Base-by-base conservation (phyloP, 495 filamentous ascomycete species). In the Sordaria brevicollis region DNA sequence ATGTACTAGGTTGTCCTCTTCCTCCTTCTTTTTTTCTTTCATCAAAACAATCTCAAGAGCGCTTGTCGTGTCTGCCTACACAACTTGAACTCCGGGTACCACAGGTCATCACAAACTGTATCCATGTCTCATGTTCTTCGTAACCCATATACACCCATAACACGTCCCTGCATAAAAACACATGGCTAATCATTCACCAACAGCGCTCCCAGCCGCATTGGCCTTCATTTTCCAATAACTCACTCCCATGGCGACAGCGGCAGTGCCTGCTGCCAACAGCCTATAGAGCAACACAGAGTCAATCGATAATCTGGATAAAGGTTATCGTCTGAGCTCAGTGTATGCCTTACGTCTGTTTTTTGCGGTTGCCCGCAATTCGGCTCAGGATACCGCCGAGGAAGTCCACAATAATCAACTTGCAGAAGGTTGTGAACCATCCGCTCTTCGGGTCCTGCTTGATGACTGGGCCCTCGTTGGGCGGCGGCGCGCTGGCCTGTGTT, bases 331-430 rank as follows among this genome's bases (percentile, higher is more conserved):
- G 49, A 62, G 49, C 49, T 39, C 37, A 36, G 39, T 43, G 67
- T 68, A 66, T 33, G 35, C 39, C 73, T 76, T 74, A 76, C 73
- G 71, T 71, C 67, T 74, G 68, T 65, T 72, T 71, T 57, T 71
- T 71, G 35, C 67, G 67, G 36, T 72, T 74, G 49, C 67, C 74
- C 25, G 49, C 49, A 62, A 79, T 68, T 37, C 66, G 73, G 72
- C 38, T 75, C 62, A 80, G 54, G 43, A 79, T 62, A 13, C 75
- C 75, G 1, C 76, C 76, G 19, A 80, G 69, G 65, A 71, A 73
- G 38, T 79, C 75, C 29, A 80, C 76, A 70, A 80, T 77, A 5
- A 80, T 29, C 10, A 79, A 19, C 25, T 71, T 49, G 65, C 78
- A 72, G 37, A 79, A 75, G 13, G 76, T 72, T 38, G 36, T 66